phyloP scores from a whole-genome alignment of 73 alveolate species.

The Effrenium voratum region DNA sequence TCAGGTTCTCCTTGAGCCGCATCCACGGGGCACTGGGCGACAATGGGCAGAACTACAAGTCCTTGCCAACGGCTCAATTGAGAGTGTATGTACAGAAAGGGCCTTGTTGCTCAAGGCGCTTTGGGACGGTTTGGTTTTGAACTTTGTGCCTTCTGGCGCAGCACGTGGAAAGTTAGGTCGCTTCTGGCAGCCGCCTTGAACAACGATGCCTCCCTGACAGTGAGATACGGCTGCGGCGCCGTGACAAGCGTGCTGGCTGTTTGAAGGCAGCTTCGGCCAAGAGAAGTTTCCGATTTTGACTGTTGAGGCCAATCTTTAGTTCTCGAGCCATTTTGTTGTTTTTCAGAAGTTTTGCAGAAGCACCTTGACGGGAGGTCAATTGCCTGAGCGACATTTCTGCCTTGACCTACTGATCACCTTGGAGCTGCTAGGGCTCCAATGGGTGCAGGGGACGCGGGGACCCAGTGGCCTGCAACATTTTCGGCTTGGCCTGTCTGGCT shows the following conservation, averaged over 20 bases:
- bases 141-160: background rate
- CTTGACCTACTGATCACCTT: too few species aligned
- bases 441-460: too few species aligned
- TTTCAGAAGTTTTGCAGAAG: too few species aligned
- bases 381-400: too few species aligned
- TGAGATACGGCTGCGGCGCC: constrained; percentile 43
- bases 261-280: too few species aligned
- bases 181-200: constrained; percentile 11
- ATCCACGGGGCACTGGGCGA: constrained; percentile 67
- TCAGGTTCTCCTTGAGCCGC: constrained; percentile 40
- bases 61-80: constrained; percentile 27
- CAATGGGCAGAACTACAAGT: constrained; percentile 73
- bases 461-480: too few species aligned
- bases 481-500: too few species aligned
- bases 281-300: too few species aligned
- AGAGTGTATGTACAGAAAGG: background rate
- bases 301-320: too few species aligned
- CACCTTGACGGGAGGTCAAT: too few species aligned
- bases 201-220: background rate
- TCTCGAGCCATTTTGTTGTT: too few species aligned
- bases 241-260: background rate
- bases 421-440: too few species aligned
- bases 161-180: background rate
- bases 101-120: background rate
- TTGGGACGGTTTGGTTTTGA: background rate